Evolutionary conservation across 805 yeast species (phyloP), one percentile per base, ranked within the genome.

Genomic region (Kregervanrija pseudodelftensis): DNA sequence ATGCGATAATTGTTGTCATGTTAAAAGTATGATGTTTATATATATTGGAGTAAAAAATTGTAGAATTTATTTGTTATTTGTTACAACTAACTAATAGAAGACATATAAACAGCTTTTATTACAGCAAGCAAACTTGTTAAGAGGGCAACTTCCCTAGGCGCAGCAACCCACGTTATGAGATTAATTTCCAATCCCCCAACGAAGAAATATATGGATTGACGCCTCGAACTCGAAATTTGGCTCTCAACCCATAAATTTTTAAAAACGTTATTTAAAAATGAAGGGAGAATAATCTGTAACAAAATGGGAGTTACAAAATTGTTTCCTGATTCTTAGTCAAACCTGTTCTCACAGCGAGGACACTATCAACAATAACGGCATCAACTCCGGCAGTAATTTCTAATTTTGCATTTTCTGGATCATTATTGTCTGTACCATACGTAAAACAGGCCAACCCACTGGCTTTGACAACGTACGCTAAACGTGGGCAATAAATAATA

Each of bases 361-460:
- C 98, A 44, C 87, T 82, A 64, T 91, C 98, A 3, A 87, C 97
- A 65, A 91, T 91, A n/a, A 91, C 97, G 0, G 99, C 99, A 70
- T 91, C 98, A 11, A 91, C 96, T 8, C 98, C 98, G 3, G 95
- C 90, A 50, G 79, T 80, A 82, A 91, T 82, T 64, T 91, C 96
- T 46, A 85, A 68, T 53, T 79, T 80, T 30, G 95, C 89, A 49
- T 80, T 80, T 46, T 78, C 88, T 0, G 97, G 96, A 33, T 79
- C 80, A 56, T 91, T 91, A 62, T 91, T 91, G 59, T 76, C 73
- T 1, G 76, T 73, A 30, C 98, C 98, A 56, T 91, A 91, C 0
- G 96, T 86, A 45, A 91, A 91, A 64, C 96, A 90, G 11, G 90
- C 96, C 50, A 91, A 72, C 0, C 97, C 97, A 41, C 85, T 78